These are phyloP conservation scores for Arabidopsis arenosa DNA, from an alignment of 345 rosid genomes.

Conservation along the genomic window DNA sequence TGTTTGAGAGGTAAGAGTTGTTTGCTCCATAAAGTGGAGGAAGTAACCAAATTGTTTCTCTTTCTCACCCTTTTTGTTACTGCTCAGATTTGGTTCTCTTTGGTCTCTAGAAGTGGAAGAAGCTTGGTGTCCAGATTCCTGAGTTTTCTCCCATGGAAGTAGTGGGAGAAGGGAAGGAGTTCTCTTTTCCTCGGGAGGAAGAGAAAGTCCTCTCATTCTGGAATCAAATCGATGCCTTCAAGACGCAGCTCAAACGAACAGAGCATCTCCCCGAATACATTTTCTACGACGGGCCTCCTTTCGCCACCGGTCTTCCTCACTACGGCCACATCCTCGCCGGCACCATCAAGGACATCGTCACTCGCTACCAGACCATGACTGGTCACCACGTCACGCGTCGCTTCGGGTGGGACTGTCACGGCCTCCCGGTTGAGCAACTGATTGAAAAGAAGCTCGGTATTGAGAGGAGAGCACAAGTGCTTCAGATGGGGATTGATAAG, in stretches of 20 bases:
- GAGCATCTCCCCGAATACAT: constrained; percentile 70
- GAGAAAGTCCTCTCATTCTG: constrained; percentile 67
- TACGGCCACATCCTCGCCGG: constrained; percentile 99
- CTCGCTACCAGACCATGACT: constrained; percentile 85
- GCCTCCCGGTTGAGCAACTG: constrained; percentile 91
- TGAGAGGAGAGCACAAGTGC: constrained; percentile 66
- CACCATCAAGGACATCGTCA: constrained; percentile 92
- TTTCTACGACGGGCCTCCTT: constrained; percentile 98
- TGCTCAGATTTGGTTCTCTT: too few relatives aligned
- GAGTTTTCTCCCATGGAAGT: constrained; percentile 66
- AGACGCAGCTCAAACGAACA: constrained; percentile 71
- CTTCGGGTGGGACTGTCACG: constrained; percentile 99
- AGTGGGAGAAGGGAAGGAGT: constrained; percentile 88
- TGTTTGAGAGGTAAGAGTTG: too few relatives aligned
- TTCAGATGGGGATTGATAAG: constrained; percentile 78
- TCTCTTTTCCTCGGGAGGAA: constrained; percentile 81
- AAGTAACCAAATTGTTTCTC: too few relatives aligned
- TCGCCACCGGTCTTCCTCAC: constrained; percentile 97
- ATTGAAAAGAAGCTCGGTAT: constrained; percentile 59
- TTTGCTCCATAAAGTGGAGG: too few relatives aligned
- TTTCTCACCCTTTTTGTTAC: too few relatives aligned
- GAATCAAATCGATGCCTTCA: constrained; percentile 76
- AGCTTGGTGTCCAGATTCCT: too few relatives aligned
- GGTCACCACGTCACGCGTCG: constrained; percentile 95
- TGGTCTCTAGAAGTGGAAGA: too few relatives aligned